phyloP scores from a whole-genome alignment of 2,329 filamentous ascomycete species.

The Xenoacremonium recifei region DNA sequence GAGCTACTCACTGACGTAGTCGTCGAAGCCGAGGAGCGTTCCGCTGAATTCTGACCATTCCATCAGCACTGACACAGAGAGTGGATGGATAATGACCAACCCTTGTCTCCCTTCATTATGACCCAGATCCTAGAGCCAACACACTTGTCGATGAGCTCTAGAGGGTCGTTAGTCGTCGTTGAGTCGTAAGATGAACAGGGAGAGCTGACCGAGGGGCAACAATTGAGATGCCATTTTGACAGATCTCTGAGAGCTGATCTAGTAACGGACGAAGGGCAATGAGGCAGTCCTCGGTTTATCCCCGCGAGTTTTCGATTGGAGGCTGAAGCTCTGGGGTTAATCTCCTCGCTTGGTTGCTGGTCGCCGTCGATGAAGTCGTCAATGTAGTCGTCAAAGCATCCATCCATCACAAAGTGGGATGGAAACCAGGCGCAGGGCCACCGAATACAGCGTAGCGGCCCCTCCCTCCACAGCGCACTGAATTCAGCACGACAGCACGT shows the following conservation, averaged over 20 bases:
- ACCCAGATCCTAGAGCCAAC: constrained; percentile 98
- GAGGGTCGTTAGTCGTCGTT: constrained; percentile 16
- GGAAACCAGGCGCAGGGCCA: constrained; percentile 12
- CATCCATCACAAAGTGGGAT: constrained; percentile 32
- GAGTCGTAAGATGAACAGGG: constrained; percentile 1
- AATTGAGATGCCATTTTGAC: constrained; percentile 70
- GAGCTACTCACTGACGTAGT: constrained; percentile 96
- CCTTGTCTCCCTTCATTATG: constrained; percentile 99
- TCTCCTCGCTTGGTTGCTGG: no score
- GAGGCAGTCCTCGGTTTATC: no score
- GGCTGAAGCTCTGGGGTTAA: no score
- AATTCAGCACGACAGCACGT: constrained; percentile 31
- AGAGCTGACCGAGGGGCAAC: constrained; percentile 60
- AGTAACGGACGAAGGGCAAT: no score
- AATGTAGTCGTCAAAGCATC: constrained; percentile 20
- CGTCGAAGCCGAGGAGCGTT: constrained; percentile 91
- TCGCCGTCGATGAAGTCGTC: constrained; percentile 9
- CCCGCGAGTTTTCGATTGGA: no score
- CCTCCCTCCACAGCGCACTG: constrained; percentile 10
- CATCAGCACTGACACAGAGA: constrained; percentile 11
- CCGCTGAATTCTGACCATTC: constrained; percentile 79
- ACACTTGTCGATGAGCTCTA: constrained; percentile 98
- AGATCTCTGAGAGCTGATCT: no score
- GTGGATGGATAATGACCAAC: constrained; percentile 42
- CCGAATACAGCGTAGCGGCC: no score